Evolutionary conservation across 179 eudicot species (phyloP).

Genomic region (Corrigiola litoralis): DNA sequence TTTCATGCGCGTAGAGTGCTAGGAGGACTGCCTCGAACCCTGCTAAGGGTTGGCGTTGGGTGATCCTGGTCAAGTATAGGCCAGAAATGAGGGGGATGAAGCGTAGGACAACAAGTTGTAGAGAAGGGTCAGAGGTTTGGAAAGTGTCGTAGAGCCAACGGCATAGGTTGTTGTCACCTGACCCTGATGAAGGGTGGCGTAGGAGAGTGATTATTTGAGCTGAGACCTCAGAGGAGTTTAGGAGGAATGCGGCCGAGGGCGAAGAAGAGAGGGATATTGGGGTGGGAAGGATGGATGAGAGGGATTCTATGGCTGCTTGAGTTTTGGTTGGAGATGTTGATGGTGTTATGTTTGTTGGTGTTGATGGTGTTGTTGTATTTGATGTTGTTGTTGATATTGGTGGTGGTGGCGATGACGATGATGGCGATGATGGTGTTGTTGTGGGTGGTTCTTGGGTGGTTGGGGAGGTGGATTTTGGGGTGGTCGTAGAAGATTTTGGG

Average conservation of each 20-base stretch:
- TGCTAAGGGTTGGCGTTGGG: slow-evolving; percentile 49
- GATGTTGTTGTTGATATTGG: neutral
- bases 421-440: slow-evolving; percentile 14
- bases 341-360: neutral
- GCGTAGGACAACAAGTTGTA: slow-evolving; percentile 70
- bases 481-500: slow-evolving; percentile 7
- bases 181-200: slow-evolving; percentile 64
- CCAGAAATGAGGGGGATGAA: slow-evolving; percentile 67
- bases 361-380: no score
- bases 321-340: slow-evolving; percentile 34
- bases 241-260: slow-evolving; percentile 52
- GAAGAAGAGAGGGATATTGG: slow-evolving; percentile 29
- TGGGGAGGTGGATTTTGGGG: slow-evolving; percentile 6
- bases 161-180: slow-evolving; percentile 70
- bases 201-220: slow-evolving; percentile 56
- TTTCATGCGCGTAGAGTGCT: slow-evolving; percentile 68
- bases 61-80: slow-evolving; percentile 57
- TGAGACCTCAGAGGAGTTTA: slow-evolving; percentile 43
- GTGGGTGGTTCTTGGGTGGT: neutral
- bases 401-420: neutral
- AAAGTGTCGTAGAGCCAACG: slow-evolving; percentile 94
- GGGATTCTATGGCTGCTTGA: slow-evolving; percentile 43
- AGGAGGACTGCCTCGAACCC: slow-evolving; percentile 86
- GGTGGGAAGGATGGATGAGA: slow-evolving; percentile 49
- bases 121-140: slow-evolving; percentile 52